Conservation (phyloP, 257 asterid species). For the Penstemon davidsonii region DNA sequence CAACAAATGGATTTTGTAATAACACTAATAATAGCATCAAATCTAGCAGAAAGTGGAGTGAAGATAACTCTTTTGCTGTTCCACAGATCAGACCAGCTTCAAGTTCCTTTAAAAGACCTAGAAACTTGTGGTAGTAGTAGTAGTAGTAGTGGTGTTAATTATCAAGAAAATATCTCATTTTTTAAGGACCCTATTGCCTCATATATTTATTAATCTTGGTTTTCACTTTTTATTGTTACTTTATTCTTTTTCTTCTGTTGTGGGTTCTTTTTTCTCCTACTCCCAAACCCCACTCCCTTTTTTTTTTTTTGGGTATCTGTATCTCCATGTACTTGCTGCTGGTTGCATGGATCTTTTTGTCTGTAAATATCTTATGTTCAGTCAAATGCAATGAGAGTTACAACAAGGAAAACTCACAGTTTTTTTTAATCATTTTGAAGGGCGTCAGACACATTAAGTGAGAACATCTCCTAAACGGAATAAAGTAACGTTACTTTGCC, state of each 20-base stretch:
- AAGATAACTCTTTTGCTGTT: slow-evolving; percentile 67
- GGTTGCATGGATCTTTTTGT: slow-evolving; percentile 30
- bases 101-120: slow-evolving; percentile 46
- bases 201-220: slow-evolving; percentile 11
- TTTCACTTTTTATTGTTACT: not conserved
- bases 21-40: slow-evolving; percentile 24
- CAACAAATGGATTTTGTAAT: slow-evolving; percentile 38
- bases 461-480: too few relatives aligned
- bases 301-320: slow-evolving; percentile 8
- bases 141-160: too few relatives aligned
- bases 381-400: slow-evolving; percentile 1
- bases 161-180: not conserved
- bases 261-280: not conserved
- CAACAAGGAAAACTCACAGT: too few relatives aligned
- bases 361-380: slow-evolving; percentile 32
- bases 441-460: too few relatives aligned
- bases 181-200: not conserved
- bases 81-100: slow-evolving; percentile 69
- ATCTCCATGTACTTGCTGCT: slow-evolving; percentile 25
- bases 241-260: not conserved
- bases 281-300: too few relatives aligned
- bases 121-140: slow-evolving; percentile 39
- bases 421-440: too few relatives aligned
- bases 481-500: too few relatives aligned
- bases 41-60: slow-evolving; percentile 48